Percentiles rank a stretch among this genome's conserved stretches.
Conservation (phyloP, 495 filamentous ascomycete species). For the Tirmania nivea region DNA sequence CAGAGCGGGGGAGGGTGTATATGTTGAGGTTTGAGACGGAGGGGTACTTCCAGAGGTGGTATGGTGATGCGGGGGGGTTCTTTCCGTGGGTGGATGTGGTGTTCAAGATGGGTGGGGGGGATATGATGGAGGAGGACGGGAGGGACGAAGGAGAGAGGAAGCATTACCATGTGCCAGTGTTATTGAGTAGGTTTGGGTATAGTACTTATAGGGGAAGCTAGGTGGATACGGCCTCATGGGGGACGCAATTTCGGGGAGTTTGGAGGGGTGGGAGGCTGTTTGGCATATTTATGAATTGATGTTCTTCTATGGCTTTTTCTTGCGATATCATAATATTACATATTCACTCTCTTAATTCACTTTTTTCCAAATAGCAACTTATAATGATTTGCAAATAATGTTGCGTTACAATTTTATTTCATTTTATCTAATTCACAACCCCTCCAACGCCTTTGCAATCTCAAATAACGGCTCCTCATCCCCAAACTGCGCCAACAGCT, state of each 20-base stretch:
- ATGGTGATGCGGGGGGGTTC: constrained; percentile 45
- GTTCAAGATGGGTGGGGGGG: constrained; percentile 15
- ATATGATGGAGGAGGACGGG: constrained; percentile 38
- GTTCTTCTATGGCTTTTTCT: too few species aligned
- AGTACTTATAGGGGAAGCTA: constrained; percentile 72
- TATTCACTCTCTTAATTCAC: too few species aligned
- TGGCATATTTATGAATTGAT: too few species aligned
- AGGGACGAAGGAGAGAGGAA: constrained; percentile 41
- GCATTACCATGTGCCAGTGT: constrained; percentile 81
- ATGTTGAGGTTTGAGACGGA: constrained; percentile 18
- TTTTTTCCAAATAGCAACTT: too few species aligned
- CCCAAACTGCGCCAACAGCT: constrained; percentile 79
- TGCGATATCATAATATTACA: too few species aligned
- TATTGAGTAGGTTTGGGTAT: constrained; percentile 79
- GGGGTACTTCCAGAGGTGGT: constrained; percentile 4
- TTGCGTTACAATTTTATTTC: too few species aligned
- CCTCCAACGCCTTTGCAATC: constrained; percentile 29
- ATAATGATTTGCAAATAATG: too few species aligned
- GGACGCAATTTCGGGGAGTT: too few species aligned
- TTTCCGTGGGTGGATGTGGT: constrained; percentile 63
- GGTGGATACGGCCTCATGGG: neutral
- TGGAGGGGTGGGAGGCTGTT: too few species aligned
- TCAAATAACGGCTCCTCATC: constrained; percentile 48
- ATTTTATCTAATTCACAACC: neutral
- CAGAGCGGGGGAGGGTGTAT: constrained; percentile 7